Percentiles rank a stretch among this genome's conserved stretches.
phyloP scores from a whole-genome alignment of 2,329 filamentous ascomycete species.

The Fusarium albosuccineum region DNA sequence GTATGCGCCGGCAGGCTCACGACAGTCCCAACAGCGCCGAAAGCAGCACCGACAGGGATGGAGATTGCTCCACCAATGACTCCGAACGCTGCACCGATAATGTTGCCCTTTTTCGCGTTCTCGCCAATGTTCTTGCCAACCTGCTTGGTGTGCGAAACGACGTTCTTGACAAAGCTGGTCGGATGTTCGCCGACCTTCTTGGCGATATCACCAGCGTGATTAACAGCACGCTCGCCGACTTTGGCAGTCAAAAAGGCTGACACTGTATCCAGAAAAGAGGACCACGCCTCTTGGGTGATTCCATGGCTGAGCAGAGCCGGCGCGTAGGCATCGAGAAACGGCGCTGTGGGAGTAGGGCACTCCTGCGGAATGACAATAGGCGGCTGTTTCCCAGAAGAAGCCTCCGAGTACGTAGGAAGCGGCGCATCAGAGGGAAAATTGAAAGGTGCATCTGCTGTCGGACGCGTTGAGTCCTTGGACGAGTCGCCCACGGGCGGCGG shows the following conservation, averaged over 20 bases:
- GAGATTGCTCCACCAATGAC: constrained; percentile 54
- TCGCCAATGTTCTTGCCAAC: constrained; percentile 53
- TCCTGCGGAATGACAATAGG: constrained; percentile 59
- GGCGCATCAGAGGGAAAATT: constrained; percentile 53
- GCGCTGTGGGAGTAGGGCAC: constrained; percentile 49
- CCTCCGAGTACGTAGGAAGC: constrained; percentile 49
- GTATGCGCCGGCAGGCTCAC: constrained; percentile 52
- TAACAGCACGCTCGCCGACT: constrained; percentile 58
- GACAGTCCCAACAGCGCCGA: constrained; percentile 53
- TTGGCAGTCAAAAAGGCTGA: constrained; percentile 62
- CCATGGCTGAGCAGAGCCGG: constrained; percentile 55
- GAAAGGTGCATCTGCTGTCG: constrained; percentile 54
- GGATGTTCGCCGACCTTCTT: constrained; percentile 53
- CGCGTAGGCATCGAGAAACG: constrained; percentile 56
- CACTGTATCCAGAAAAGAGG: constrained; percentile 54
- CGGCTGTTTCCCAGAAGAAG: constrained; percentile 35
- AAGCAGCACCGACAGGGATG: constrained; percentile 54
- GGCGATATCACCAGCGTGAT: constrained; percentile 58
- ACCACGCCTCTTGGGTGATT: constrained; percentile 52
- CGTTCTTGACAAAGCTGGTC: constrained; percentile 52
- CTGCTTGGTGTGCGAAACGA: constrained; percentile 52
- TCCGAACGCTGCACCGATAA: constrained; percentile 54
- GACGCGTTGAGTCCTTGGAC: constrained; percentile 22
- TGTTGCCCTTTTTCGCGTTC: constrained; percentile 55
- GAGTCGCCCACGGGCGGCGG: background rate